Conservation (phyloP, 768 basidiomycete genomes). For the Tulasnella calospora region DNA sequence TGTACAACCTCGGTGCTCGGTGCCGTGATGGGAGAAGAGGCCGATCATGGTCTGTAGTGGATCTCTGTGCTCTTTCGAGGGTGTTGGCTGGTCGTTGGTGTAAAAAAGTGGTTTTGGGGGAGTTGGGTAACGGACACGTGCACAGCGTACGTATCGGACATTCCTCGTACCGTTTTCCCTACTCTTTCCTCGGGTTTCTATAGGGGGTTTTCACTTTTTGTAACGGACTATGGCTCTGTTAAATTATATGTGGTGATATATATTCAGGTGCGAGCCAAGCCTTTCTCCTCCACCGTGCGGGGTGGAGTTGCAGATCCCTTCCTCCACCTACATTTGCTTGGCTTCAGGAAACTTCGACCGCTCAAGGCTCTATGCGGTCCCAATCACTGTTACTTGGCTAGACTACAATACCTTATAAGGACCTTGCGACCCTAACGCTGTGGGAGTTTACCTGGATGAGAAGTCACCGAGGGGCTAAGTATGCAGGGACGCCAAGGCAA, state of each 20-base stretch:
- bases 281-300: no score
- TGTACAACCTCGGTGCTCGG: not conserved
- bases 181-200: not conserved
- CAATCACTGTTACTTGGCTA: not conserved
- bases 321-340: not conserved
- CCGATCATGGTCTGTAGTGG: not conserved
- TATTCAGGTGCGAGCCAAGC: no score
- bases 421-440: not conserved
- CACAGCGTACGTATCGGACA: not conserved
- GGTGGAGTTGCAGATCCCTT: not conserved
- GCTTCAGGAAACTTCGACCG: not conserved
- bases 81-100: not conserved
- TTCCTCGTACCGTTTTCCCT: not conserved
- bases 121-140: not conserved
- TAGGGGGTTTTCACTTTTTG: not conserved
- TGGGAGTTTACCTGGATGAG: not conserved
- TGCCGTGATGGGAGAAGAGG: not conserved
- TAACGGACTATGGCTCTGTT: no score
- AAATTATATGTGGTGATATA: no score
- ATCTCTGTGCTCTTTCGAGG: not conserved
- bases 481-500: no score
- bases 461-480: not conserved
- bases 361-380: not conserved
- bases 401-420: not conserved
- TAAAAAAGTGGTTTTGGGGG: not conserved